Evolutionary conservation across 1,139 yeast species (phyloP).

Genomic region (Lodderomyces margitis): DNA sequence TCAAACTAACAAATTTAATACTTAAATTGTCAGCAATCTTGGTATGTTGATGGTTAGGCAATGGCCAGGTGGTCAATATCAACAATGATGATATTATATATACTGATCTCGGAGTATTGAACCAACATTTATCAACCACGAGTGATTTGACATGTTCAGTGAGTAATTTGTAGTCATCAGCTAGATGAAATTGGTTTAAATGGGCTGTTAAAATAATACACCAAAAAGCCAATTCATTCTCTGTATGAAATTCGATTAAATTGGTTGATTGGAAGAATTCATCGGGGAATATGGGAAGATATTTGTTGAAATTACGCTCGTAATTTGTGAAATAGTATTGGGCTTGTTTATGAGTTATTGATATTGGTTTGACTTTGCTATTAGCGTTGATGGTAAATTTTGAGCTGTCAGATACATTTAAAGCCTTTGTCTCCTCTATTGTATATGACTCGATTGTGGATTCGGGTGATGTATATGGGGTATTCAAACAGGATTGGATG

Average conservation of each 20-base stretch:
- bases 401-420: slow-evolving; percentile 3
- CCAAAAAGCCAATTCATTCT: slow-evolving; percentile 44
- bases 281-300: slow-evolving; percentile 42
- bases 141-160: slow-evolving; percentile 36
- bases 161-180: slow-evolving; percentile 22
- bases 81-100: slow-evolving; percentile 40
- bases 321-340: slow-evolving; percentile 29
- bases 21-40: slow-evolving; percentile 36
- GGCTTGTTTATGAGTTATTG: slow-evolving; percentile 30
- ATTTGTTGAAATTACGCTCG: slow-evolving; percentile 31
- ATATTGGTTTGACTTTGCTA: slow-evolving; percentile 19
- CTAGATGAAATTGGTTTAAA: slow-evolving; percentile 16
- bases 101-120: slow-evolving; percentile 45
- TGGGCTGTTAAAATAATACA: slow-evolving; percentile 37
- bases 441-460: neutral
- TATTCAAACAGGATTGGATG: slow-evolving; percentile 30
- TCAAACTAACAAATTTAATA: slow-evolving; percentile 39
- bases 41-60: slow-evolving; percentile 29
- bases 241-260: slow-evolving; percentile 23
- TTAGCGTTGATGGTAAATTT: slow-evolving; percentile 11
- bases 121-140: slow-evolving; percentile 47
- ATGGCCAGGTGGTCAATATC: slow-evolving; percentile 49
- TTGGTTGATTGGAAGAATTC: slow-evolving; percentile 30
- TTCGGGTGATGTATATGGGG: slow-evolving; percentile 16
- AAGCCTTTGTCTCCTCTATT: neutral